These are phyloP conservation scores for Gypsophila paniculata DNA, from an alignment of 179 eudicot genomes.

Conservation along the genomic window DNA sequence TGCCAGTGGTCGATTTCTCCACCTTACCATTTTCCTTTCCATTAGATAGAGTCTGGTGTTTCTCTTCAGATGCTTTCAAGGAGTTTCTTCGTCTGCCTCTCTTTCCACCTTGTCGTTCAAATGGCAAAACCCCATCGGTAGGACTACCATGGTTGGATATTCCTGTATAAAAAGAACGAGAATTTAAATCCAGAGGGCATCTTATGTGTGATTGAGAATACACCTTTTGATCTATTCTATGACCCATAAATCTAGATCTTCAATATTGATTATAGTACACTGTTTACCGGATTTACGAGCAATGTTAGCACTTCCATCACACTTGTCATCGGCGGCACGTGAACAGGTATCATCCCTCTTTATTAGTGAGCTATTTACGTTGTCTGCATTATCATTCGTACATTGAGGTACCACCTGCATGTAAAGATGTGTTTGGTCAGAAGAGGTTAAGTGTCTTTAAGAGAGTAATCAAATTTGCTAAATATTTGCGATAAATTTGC, in stretches of 20 bases:
- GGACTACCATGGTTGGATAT: constrained; percentile 32
- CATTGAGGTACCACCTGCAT: constrained; percentile 35
- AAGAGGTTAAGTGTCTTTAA: neutral
- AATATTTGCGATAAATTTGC: neutral
- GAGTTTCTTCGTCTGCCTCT: constrained; percentile 58
- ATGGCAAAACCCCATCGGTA: constrained; percentile 35
- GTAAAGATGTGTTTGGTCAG: neutral
- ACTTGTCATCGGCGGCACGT: constrained; percentile 26
- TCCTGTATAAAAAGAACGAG: constrained; percentile 32
- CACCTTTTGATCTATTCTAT: neutral
- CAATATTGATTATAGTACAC: no score
- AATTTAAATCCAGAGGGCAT: constrained; percentile 8
- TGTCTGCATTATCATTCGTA: constrained; percentile 33
- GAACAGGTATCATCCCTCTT: constrained; percentile 10
- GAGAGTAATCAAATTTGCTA: neutral
- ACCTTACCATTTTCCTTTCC: constrained; percentile 40
- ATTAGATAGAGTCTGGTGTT: constrained; percentile 31
- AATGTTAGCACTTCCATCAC: constrained; percentile 24
- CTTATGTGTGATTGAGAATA: neutral
- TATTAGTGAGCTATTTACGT: neutral
- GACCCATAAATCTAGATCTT: constrained; percentile 9
- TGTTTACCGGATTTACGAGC: constrained; percentile 32
- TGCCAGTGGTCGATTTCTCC: constrained; percentile 25
- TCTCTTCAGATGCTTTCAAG: constrained; percentile 40
- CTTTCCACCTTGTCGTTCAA: constrained; percentile 49